Evolutionary conservation across 345 rosid species (phyloP).

Genomic region (Citrus inodora): DNA sequence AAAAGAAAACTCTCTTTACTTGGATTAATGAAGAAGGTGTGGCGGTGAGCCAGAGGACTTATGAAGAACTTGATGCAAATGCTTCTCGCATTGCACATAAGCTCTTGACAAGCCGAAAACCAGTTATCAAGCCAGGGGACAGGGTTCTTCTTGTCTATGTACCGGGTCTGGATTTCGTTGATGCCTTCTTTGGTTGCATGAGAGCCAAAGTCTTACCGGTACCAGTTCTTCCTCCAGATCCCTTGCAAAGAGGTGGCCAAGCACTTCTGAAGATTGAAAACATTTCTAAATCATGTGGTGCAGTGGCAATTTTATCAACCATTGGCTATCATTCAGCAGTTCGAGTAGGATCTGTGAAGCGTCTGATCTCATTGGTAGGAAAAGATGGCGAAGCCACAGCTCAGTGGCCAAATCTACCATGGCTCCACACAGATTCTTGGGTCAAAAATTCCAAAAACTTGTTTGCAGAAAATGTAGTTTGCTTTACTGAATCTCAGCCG

Average conservation of each 20-base stretch:
- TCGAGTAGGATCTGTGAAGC: slow-evolving; percentile 54
- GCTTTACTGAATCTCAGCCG: slow-evolving; percentile 30
- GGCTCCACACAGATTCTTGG: slow-evolving; percentile 73
- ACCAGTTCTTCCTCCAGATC: slow-evolving; percentile 76
- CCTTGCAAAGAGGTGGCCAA: slow-evolving; percentile 67
- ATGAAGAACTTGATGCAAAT: slow-evolving; percentile 41
- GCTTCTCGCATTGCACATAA: slow-evolving; percentile 50
- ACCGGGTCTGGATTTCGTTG: slow-evolving; percentile 63
- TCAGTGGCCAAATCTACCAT: slow-evolving; percentile 62
- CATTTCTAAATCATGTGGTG: slow-evolving; percentile 49
- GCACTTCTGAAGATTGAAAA: slow-evolving; percentile 64
- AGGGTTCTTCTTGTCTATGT: slow-evolving; percentile 56
- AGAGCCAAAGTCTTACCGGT: slow-evolving; percentile 62
- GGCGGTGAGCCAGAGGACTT: slow-evolving; percentile 39
- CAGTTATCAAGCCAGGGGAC: slow-evolving; percentile 53
- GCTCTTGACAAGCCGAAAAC: slow-evolving; percentile 44
- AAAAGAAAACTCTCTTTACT: slow-evolving; percentile 39
- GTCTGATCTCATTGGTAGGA: slow-evolving; percentile 35
- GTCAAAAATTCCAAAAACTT: slow-evolving; percentile 33
- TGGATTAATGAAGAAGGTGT: slow-evolving; percentile 60
- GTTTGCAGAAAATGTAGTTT: slow-evolving; percentile 6
- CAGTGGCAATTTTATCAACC: slow-evolving; percentile 61
- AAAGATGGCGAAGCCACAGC: slow-evolving; percentile 32
- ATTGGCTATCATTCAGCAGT: slow-evolving; percentile 55
- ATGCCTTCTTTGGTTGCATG: slow-evolving; percentile 69